Percentiles rank a stretch among this genome's conserved stretches.
Conservation (phyloP, 306 rosid genomes). For the Acacia confusa region DNA sequence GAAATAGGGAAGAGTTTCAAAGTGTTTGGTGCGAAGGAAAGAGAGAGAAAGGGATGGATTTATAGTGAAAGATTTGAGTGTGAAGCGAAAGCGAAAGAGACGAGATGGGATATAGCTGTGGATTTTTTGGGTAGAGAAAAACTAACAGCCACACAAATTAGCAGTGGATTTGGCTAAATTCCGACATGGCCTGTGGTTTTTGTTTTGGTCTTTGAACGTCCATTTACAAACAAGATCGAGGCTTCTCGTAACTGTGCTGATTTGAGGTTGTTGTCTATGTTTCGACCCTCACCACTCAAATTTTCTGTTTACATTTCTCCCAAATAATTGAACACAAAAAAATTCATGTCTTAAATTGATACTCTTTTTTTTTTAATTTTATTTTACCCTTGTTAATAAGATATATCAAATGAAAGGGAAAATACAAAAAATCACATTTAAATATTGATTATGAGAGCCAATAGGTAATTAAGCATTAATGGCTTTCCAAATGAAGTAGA, state of each 20-base stretch:
- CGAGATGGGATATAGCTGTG: slow-evolving; percentile 11
- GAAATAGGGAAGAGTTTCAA: slow-evolving; percentile 20
- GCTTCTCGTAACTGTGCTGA: slow-evolving; percentile 32
- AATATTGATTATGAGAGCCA: too few relatives aligned
- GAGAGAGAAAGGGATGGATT: slow-evolving; percentile 25
- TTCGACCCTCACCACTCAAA: slow-evolving; percentile 33
- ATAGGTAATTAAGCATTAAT: too few relatives aligned
- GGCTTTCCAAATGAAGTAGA: too few relatives aligned
- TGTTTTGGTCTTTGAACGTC: neutral
- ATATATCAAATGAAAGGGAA: too few relatives aligned
- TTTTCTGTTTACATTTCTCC: neutral
- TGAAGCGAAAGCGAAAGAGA: neutral
- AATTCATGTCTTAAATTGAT: too few relatives aligned
- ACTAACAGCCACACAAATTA: slow-evolving; percentile 40
- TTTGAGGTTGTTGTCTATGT: slow-evolving; percentile 37
- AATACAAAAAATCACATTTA: too few relatives aligned
- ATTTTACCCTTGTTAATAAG: too few relatives aligned
- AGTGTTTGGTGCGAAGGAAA: slow-evolving; percentile 24
- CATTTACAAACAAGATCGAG: slow-evolving; percentile 35
- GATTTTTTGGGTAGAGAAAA: slow-evolving; percentile 27
- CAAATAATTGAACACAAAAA: neutral
- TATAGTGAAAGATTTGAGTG: slow-evolving; percentile 29
- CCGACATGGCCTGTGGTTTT: slow-evolving; percentile 32
- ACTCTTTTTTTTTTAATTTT: too few relatives aligned
- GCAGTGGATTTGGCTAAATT: slow-evolving; percentile 18